Base-by-base conservation (phyloP, 306 rosid species). In the Castanea mollissima region DNA sequence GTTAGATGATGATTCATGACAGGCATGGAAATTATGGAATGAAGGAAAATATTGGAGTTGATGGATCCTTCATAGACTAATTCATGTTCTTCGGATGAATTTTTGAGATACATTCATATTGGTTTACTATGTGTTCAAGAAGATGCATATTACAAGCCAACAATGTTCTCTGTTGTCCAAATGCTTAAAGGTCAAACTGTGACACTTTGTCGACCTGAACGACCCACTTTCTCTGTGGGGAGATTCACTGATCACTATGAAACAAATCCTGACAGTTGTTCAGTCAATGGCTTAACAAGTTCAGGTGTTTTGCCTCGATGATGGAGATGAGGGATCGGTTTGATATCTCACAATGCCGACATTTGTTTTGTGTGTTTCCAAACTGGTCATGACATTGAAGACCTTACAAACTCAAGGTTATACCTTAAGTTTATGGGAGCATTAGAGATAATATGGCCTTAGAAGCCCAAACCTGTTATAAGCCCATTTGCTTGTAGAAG, bases 91-190 rank as follows among this genome's bases (percentile, higher is more conserved):
- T 64, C 5, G 56, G 83, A 74, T 38, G 73, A 84, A 65, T 87
- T 87, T 67, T 9, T 84, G 35, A 77, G 74, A 85, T 80, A 58
- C 80, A 54, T 85, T 86, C 68, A 84, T 60, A 83, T 87, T 71
- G 88, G 88, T n/a, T 41, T 87, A 18, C 64, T 86, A 0, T 89
- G 92, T 73, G 90, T 81, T 55, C 92, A 89, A 82, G 89, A 74
- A 79, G 86, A 85, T 74, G 82, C 92, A 60, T 74, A 74, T 57
- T 80, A 79, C 14, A 85, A 87, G 69, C 92, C 91, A 68, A 85
- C 79, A 69, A 87, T 89, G 86, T 83, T 89, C 29, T 81, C 78
- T 2, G 78, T 87, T 49, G 88, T 85, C 62, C 38, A 58, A 54
- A 85, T 83, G 87, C 69, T 89, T 73, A 85, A 76, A 69, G 75